Base-by-base conservation (phyloP, 805 yeast species). In the Kurtzmaniella cleridarum region DNA sequence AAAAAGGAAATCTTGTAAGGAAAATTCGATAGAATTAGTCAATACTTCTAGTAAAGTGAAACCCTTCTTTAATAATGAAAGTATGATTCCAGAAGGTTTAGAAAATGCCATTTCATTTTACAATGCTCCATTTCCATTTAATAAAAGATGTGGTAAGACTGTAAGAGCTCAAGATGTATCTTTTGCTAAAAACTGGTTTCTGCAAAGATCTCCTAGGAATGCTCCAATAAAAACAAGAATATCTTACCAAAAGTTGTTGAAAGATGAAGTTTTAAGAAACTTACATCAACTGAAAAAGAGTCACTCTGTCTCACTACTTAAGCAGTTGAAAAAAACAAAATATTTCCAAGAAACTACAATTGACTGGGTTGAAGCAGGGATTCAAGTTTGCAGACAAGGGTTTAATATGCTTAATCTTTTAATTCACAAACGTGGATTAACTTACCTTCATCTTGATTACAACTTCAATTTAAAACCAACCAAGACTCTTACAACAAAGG, bases 311-410 rank as follows among this genome's bases (percentile, higher is more conserved):
- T 73, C 76, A 30, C 63, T 93, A 11, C 56, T 93, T 20, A 78
- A 77, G 44, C 71, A 79, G 24, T 71, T 93, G 47, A 78, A 79
- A 41, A 70, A 74, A 34, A 93, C 98, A 0, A 90, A 87, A 53
- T 93, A 78, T 57, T 93, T 93, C 61, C 95, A 88, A 54, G 82
- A 85, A 50, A 91, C 98, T 0, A 74, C 90, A 0, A 81, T 93
- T 36, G 98, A 93, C 60, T 93, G 99, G 99, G 93, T 91, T 2
- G 99, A 93, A 59, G 98, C 98, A 1, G 98, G 97, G 23, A 66
- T 93, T 41, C 98, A 93, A 62, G 79, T 93, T 2, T 85, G 96
- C 53, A 76, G 79, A 29, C 99, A 93, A 60, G 98, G 98, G 2
- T 86, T 82, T 60, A 91, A 88, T 50, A 90, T 91, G 95, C 71